A percentile compares a stretch with the other conserved stretches of the same genome.
phyloP scores from a whole-genome alignment of 805 yeast genomes.

The Metschnikowia lochheadii region DNA sequence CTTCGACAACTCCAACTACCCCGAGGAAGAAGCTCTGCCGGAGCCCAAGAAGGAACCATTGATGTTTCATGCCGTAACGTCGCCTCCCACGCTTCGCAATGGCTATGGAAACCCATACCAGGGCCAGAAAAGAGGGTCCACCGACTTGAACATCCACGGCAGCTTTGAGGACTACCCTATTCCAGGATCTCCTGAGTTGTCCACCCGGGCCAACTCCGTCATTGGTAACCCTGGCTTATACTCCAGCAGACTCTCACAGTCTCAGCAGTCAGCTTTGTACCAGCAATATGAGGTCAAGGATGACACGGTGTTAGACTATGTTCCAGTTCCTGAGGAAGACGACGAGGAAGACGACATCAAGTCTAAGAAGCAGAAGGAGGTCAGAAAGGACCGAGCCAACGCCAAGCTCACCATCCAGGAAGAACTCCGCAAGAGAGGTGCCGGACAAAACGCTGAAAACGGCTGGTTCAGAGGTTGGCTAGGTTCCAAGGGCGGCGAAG shows the following conservation, averaged over 20 bases:
- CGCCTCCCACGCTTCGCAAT: slow-evolving; percentile 7
- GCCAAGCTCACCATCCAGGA: slow-evolving; percentile 16
- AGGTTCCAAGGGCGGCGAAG: slow-evolving; percentile 42
- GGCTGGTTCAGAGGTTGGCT: slow-evolving; percentile 50
- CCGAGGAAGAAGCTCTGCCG: slow-evolving; percentile 6
- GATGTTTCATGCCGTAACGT: slow-evolving; percentile 6
- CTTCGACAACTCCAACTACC: slow-evolving; percentile 22
- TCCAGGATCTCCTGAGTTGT: slow-evolving; percentile 42
- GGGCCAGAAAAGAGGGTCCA: slow-evolving; percentile 5
- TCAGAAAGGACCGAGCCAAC: slow-evolving; percentile 26
- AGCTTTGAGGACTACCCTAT: slow-evolving; percentile 40
- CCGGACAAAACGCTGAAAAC: slow-evolving; percentile 19
- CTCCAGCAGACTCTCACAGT: slow-evolving; percentile 40
- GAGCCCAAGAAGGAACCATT: slow-evolving; percentile 7
- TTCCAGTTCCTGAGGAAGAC: slow-evolving; percentile 41
- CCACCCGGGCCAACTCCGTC: slow-evolving; percentile 44
- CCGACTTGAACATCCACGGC: slow-evolving; percentile 11
- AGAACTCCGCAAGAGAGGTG: slow-evolving; percentile 15
- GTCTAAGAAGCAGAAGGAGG: slow-evolving; percentile 34
- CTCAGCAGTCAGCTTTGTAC: slow-evolving; percentile 41
- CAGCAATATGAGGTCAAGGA: slow-evolving; percentile 44
- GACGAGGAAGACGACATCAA: slow-evolving; percentile 43
- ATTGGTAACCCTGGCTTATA: slow-evolving; percentile 33
- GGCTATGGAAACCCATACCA: slow-evolving; percentile 29
- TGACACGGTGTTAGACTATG: slow-evolving; percentile 41